phyloP scores from a whole-genome alignment of 805 yeast genomes.

The Barnettozyma wickerhamii region DNA sequence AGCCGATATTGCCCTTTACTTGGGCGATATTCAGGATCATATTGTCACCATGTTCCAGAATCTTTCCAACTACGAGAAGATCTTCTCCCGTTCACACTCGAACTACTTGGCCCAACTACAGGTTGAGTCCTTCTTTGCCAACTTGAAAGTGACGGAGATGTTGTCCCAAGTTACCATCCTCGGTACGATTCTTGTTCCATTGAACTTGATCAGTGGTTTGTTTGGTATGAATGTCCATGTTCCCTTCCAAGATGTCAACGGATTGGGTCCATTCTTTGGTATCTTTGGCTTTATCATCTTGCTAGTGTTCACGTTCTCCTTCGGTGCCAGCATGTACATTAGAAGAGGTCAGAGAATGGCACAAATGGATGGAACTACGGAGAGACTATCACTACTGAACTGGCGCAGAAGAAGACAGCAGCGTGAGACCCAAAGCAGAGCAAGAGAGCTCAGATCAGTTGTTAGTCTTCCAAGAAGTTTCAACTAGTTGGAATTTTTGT shows the following conservation, averaged over 20 bases:
- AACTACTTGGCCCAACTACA: constrained; percentile 92
- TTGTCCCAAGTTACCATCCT: constrained; percentile 83
- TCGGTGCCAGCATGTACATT: constrained; percentile 40
- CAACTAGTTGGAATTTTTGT: constrained; percentile 10
- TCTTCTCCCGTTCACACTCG: constrained; percentile 85
- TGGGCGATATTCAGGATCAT: constrained; percentile 98
- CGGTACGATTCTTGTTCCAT: constrained; percentile 87
- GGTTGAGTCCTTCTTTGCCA: constrained; percentile 85
- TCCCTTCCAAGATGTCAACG: constrained; percentile 57
- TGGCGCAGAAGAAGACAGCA: constrained; percentile 17
- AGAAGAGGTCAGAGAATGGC: constrained; percentile 30
- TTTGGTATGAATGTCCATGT: constrained; percentile 94
- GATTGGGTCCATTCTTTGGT: constrained; percentile 64
- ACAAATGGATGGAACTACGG: constrained; percentile 9
- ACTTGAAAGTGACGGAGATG: constrained; percentile 80
- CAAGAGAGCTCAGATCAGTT: constrained; percentile 26
- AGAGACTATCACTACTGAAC: constrained; percentile 31
- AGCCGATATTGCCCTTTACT: constrained; percentile 89
- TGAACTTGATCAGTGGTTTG: constrained; percentile 84
- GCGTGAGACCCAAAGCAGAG: constrained; percentile 15
- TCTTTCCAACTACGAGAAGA: constrained; percentile 84
- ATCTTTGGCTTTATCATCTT: constrained; percentile 50
- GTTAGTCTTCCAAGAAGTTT: constrained; percentile 23
- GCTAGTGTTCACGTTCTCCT: constrained; percentile 35
- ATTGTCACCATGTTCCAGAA: constrained; percentile 94